Base-by-base conservation (phyloP, 2,329 filamentous ascomycete species). In the Fusarium xyrophilum region DNA sequence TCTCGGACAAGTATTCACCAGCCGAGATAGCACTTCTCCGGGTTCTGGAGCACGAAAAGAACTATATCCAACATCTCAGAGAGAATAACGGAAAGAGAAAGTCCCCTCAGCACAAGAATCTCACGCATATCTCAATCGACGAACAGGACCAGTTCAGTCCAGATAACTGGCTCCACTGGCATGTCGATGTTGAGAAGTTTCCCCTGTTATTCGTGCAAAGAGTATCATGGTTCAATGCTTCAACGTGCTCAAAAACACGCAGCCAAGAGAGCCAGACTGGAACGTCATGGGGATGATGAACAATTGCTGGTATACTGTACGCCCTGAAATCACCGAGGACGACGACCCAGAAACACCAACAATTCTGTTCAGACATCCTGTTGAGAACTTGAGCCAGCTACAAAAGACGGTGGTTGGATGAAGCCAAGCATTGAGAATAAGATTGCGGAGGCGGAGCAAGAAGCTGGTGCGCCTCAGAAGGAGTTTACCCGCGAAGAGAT, bases 401-500 rank as follows among this genome's bases (percentile, higher is more conserved):
- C 25, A 9, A 43, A 43, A 19, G 40, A 43, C 8, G 23, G 40
- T n/a, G 40, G 40, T 10, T 43, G 40, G 40, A 27, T 43, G 25
- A 43, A 43, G 25, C 40, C 25, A 27, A 43, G 40, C 12, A 7
- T 27, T 6, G 40, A 43, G 25, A 43, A 27, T 3, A 27, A 43
- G 7, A 43, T 43, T 27, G 40, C 25, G 10, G 40, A 43, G 4
- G 25, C 40, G 2, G 27, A n/a, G 25, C 40, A 43, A 43, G 23
- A 43, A 5, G 25, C 25, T 10, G 40, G 40, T 4, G 25, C 40
- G 8, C 23, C 40, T 10, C 17, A 43, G 17, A 43, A 27, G 6
- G 23, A 43, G 12, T 43, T 43, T n/a, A 27, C 40, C 12, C 40
- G 40, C n/a, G 40, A 43, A 27, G 40, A 43, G 8, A 43, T 43